These are phyloP conservation scores for Capsicum pubescens DNA, from an alignment of 257 asterid genomes.

Conservation along the genomic window DNA sequence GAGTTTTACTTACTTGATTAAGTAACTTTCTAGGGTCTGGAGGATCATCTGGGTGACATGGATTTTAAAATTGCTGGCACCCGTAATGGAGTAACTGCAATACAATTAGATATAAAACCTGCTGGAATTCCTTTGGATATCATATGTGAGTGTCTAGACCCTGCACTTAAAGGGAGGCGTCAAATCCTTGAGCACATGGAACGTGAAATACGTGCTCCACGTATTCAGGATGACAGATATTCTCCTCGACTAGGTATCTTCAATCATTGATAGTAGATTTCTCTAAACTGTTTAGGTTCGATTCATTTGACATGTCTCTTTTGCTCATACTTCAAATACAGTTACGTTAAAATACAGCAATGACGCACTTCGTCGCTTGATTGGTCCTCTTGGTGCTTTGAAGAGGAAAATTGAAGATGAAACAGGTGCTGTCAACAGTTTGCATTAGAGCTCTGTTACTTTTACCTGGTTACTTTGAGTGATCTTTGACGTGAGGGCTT, in stretches of 20 bases:
- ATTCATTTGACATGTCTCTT: conserved; percentile 30
- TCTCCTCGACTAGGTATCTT: conserved; percentile 71
- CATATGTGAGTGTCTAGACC: conserved; percentile 78
- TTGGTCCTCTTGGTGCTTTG: conserved; percentile 95
- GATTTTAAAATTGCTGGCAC: conserved; percentile 99
- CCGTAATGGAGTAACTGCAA: conserved; percentile 86
- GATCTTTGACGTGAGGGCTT: neutral
- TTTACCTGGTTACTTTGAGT: conserved; percentile 22
- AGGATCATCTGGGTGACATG: conserved; percentile 99
- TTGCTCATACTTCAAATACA: conserved; percentile 44
- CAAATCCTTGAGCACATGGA: conserved; percentile 95
- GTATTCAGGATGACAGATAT: conserved; percentile 69
- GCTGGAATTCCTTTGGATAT: conserved; percentile 96
- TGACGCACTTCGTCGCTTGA: conserved; percentile 83
- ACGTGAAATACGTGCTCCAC: conserved; percentile 76
- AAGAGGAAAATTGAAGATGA: conserved; percentile 96
- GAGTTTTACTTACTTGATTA: conserved; percentile 21
- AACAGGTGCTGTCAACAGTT: conserved; percentile 60
- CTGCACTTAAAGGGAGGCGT: conserved; percentile 77
- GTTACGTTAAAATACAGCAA: conserved; percentile 80
- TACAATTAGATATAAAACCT: conserved; percentile 97
- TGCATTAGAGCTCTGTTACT: neutral
- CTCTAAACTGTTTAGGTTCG: neutral
- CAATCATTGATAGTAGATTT: neutral
- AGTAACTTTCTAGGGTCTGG: conserved; percentile 73